A percentile compares a stretch with the other conserved stretches of the same genome.
These are phyloP conservation scores for Trypanosoma vivax DNA, from an alignment of 208 protist species.

Conservation along the genomic window DNA sequence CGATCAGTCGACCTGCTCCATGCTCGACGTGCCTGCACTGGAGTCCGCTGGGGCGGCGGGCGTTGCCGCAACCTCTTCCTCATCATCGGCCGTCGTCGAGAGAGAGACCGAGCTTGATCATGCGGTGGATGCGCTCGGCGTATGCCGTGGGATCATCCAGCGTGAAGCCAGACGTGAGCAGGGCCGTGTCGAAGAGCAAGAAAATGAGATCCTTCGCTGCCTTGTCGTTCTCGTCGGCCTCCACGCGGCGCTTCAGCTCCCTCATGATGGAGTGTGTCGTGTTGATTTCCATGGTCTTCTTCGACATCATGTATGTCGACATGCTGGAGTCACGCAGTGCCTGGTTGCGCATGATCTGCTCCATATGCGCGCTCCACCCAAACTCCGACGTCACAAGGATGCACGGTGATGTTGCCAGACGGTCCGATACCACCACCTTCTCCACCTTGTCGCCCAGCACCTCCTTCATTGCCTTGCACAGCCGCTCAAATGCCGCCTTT, in stretches of 20 bases:
- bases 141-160: constrained; percentile 95
- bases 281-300: constrained; percentile 99
- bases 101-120: constrained; percentile 97
- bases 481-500: constrained; percentile 89
- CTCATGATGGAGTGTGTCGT: constrained; percentile 95
- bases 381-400: constrained; percentile 98
- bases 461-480: constrained; percentile 98
- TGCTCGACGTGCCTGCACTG: constrained; percentile 69
- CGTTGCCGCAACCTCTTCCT: constrained; percentile 21
- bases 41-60: constrained; percentile 42
- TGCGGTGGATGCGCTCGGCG: constrained; percentile 95
- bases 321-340: constrained; percentile 96
- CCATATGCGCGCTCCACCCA: constrained; percentile 99
- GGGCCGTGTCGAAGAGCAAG: constrained; percentile 97
- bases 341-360: constrained; percentile 99
- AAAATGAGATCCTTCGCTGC: constrained; percentile 97
- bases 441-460: constrained; percentile 99
- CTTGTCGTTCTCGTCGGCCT: constrained; percentile 93
- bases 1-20: constrained; percentile 94
- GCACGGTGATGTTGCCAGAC: constrained; percentile 95
- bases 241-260: constrained; percentile 90
- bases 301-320: constrained; percentile 96
- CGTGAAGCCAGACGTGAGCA: constrained; percentile 97
- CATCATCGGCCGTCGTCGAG: constrained; percentile 84
- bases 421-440: constrained; percentile 95